Conservation (phyloP, 2,329 filamentous ascomycete genomes). For the Scedosporium boydii region DNA sequence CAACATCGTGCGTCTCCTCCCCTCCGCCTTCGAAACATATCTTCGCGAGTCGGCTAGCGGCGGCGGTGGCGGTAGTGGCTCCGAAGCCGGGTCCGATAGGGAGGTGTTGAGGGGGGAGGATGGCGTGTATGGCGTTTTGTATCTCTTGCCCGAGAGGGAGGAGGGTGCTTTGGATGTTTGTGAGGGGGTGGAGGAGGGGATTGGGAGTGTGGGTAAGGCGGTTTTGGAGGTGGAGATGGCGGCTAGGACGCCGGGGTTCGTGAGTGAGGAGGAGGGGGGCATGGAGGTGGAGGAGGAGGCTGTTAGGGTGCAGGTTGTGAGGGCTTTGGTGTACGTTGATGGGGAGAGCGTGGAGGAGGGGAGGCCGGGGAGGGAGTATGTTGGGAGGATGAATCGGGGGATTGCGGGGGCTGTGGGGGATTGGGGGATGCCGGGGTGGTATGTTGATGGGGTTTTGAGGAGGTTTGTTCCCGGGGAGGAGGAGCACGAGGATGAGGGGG, state of each 20-base stretch:
- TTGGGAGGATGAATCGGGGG: conserved; percentile 53
- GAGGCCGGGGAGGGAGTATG: conserved; percentile 46
- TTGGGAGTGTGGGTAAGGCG: conserved; percentile 37
- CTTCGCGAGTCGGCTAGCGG: not conserved
- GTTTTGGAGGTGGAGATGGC: conserved; percentile 16
- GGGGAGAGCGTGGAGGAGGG: conserved; percentile 10
- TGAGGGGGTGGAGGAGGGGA: conserved; percentile 56
- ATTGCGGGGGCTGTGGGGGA: conserved; percentile 46
- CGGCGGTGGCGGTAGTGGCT: not conserved
- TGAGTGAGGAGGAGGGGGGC: conserved; percentile 10
- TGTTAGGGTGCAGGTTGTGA: conserved; percentile 1
- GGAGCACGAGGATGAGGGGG: not conserved
- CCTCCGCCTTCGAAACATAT: not conserved
- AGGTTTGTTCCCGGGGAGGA: conserved; percentile 20
- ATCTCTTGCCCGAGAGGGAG: conserved; percentile 38
- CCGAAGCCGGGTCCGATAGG: not conserved
- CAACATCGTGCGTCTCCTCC: conserved; percentile 43
- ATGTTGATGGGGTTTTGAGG: conserved; percentile 46
- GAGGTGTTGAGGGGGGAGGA: conserved; percentile 11
- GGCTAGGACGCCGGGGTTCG: not conserved
- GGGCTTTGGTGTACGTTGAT: conserved; percentile 55
- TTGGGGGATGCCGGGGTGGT: conserved; percentile 43
- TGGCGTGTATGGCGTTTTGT: conserved; percentile 49
- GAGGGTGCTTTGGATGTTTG: conserved; percentile 42
- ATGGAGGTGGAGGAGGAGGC: conserved; percentile 10